These are phyloP conservation scores for Claviceps digitariae DNA, from an alignment of 2,329 filamentous ascomycete genomes.

Conservation along the genomic window DNA sequence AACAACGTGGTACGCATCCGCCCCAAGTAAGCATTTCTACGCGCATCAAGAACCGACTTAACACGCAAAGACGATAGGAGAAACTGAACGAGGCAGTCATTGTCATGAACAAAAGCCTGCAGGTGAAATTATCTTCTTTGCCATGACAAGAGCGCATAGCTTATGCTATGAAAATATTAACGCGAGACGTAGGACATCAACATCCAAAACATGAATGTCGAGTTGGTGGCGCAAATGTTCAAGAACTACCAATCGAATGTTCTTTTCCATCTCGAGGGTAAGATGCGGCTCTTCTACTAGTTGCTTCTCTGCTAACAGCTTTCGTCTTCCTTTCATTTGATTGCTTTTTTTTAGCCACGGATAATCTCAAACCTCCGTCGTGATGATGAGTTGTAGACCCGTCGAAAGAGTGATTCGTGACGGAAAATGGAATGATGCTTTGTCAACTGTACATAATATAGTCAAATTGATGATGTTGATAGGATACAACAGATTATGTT, in stretches of 20 bases:
- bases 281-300: constrained; percentile 7
- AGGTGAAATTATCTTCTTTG: constrained; percentile 43
- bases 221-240: constrained; percentile 98
- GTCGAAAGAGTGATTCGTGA: background rate
- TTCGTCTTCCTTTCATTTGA: background rate
- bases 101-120: constrained; percentile 82
- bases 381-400: constrained; percentile 23
- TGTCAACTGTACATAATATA: background rate
- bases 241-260: constrained; percentile 99
- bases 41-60: background rate
- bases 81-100: constrained; percentile 93
- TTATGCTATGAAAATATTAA: background rate
- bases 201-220: constrained; percentile 96
- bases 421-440: background rate
- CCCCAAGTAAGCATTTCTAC: background rate
- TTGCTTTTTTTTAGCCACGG: constrained; percentile 49
- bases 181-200: constrained; percentile 66
- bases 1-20: constrained; percentile 70
- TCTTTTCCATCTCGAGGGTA: constrained; percentile 92
- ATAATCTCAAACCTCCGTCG: constrained; percentile 66
- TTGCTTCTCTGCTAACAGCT: background rate
- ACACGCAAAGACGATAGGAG: constrained; percentile 43
- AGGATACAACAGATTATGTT: too few species aligned
- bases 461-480: background rate
- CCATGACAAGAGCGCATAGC: background rate